Percentiles rank a stretch among this genome's conserved stretches.
These are phyloP conservation scores for Xylariaceae sp. DNA, from an alignment of 2,329 filamentous ascomycete genomes.

Conservation along the genomic window DNA sequence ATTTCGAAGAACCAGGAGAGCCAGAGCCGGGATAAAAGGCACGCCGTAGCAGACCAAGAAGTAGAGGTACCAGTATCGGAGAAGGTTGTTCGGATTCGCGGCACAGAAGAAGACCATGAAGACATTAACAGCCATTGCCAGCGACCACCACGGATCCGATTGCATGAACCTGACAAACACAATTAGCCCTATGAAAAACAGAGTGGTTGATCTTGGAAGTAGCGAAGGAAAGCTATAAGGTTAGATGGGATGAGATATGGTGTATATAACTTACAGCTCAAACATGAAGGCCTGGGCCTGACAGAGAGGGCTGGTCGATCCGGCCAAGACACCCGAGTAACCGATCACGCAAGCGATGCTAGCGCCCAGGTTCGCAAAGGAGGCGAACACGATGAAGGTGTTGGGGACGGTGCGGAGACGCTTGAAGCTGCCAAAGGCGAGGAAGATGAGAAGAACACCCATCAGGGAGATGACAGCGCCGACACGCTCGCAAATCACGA, in stretches of 20 bases:
- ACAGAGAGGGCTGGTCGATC: conserved; percentile 53
- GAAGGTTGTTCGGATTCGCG: conserved; percentile 61
- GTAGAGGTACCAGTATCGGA: conserved; percentile 66
- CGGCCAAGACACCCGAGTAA: conserved; percentile 54
- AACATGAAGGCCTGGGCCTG: conserved; percentile 56
- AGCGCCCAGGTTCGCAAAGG: conserved; percentile 53
- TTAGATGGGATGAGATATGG: no score
- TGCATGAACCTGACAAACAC: conserved; percentile 61
- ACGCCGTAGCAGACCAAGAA: conserved; percentile 65
- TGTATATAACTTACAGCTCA: conserved; percentile 54
- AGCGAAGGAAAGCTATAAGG: no score
- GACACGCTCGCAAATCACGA: conserved; percentile 46
- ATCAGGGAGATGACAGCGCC: conserved; percentile 50
- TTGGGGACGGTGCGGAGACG: conserved; percentile 54
- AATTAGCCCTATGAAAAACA: no score
- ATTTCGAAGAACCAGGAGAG: conserved; percentile 53
- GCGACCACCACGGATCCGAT: conserved; percentile 70
- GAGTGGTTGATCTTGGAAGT: no score
- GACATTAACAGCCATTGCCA: conserved; percentile 79
- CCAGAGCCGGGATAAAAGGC: conserved; percentile 61
- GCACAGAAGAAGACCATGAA: conserved; percentile 62
- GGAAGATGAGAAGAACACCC: conserved; percentile 46
- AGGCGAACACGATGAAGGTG: conserved; percentile 57
- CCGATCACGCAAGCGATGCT: conserved; percentile 66
- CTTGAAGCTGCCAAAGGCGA: conserved; percentile 46